Base-by-base conservation (phyloP, 225 moss, liverwort and hornwort species). In the Lunularia cruciata region DNA sequence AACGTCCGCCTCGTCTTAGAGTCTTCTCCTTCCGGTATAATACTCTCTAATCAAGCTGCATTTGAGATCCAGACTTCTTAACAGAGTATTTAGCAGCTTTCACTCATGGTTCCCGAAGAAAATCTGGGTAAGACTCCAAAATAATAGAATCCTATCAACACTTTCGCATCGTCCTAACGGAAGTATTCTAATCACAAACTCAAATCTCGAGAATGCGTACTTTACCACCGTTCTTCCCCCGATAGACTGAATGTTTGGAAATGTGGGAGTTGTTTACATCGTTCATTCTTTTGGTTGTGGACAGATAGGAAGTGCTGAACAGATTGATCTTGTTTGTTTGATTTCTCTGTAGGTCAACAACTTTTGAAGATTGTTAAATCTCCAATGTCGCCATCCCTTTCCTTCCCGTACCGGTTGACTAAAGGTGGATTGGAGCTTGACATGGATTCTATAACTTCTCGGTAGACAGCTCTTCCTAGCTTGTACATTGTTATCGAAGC, bases 301-400 rank as follows among this genome's bases (percentile, higher is more conserved):
- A 7, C 4, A 56, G 55, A 56, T 12, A 4, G 55, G 5, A 42
- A 12, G 12, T 42, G 42, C 42, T 12, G 42, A 6, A 42, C 42
- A 12, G 6, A 42, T 6, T 42, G 12, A 42, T 42, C 8, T 42
- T 42, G 42, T 6, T 42, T 6, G 42, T 58, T 45, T 72, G 36
- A 55, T 38, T 26, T 57, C 28, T 27, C 30, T 59, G 69, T 85
- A 90, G 95, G 88, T 47, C 73, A 68, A 56, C 83, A 88, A 20
- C 86, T 72, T 60, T 78, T 96, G 16, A 90, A 88, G 71, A 88
- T 96, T 71, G 88, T 87, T 6, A 96, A 96, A 76, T 96, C 88
- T 55, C 95, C 95, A 18, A 77, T 92, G 80, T 92, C 92, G 38
- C 84, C 87, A 38, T 73, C 81, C 42, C 73, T 92, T 59, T 85